Evolutionary conservation across 1,284 basidiomycete species (phyloP), one percentile per base, ranked within the genome.

Genomic region (Austroboletus novae-zelandiae): DNA sequence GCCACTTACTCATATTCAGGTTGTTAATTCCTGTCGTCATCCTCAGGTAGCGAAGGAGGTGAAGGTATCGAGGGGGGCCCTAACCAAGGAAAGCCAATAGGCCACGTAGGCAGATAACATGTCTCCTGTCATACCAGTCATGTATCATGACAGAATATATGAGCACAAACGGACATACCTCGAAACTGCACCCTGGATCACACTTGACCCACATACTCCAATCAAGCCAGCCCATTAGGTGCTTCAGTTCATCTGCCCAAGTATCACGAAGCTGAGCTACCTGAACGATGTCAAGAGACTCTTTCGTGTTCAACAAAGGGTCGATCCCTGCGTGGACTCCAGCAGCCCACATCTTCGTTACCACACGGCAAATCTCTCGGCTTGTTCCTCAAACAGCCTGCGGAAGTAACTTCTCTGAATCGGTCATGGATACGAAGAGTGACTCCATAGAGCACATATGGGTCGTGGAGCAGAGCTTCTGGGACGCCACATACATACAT

Each of bases 181-280:
- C 65, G 17, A 49, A 45, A 9, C 52, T 50, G 52, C 74, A 76
- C 2, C 45, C 55, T 14, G 72, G 71, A 14, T 56, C 47, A n/a
- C n/a, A n/a, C n/a, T n/a, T n/a, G n/a, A n/a, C n/a, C n/a, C n/a
- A n/a, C n/a, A n/a, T n/a, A n/a, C 53, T 64, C 74, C 74, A 75
- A 45, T 73, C 75, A 0, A 76, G 61, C 74, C 74, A 76, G 20
- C 10, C 32, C 54, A 74, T 74, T 20, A 76, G 41, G 10, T 45
- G 47, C 1, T 49, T 46, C n/a, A 71, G 27, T 25, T 71, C 62
- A 18, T 39, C 40, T 17, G 30, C 15, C 34, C 34, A 35, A 13
- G 34, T 15, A 15, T 5, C 15, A 7, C 34, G 34, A 5, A 35
- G 34, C 9, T 9, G 8, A 15, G 15, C 14, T 10, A 35, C 14